Conservation (phyloP, 129 eudicot species). For the Heracleum sosnowskyi region DNA sequence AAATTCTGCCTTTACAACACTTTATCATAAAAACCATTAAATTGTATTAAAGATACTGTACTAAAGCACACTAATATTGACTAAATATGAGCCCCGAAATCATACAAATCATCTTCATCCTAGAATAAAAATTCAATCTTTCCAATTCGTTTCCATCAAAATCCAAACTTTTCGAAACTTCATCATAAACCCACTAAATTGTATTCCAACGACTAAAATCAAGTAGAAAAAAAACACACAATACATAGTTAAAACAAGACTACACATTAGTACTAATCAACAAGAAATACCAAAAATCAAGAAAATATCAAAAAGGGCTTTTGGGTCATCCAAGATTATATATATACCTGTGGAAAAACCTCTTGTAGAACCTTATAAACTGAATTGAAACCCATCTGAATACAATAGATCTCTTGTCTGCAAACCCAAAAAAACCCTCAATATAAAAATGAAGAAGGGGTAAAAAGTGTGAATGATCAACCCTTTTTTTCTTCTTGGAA, state of each 20-base stretch:
- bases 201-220: background rate
- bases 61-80: background rate
- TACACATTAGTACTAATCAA: background rate
- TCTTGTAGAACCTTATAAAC: slow-evolving; percentile 52
- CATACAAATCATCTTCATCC: background rate
- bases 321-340: background rate
- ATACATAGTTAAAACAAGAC: background rate
- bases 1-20: too few species aligned
- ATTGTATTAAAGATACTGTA: background rate
- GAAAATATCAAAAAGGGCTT: background rate
- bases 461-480: too few species aligned
- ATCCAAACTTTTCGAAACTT: background rate
- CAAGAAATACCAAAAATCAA: background rate
- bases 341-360: slow-evolving; percentile 74
- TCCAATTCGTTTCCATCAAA: background rate
- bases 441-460: too few species aligned
- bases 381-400: slow-evolving; percentile 58
- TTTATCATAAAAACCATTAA: background rate
- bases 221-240: background rate
- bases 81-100: background rate
- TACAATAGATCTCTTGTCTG: slow-evolving; percentile 17
- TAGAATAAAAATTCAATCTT: background rate
- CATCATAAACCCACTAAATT: background rate
- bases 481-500: too few species aligned
- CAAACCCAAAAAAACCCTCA: background rate